Evolutionary conservation across 2,329 filamentous ascomycete genomes (phyloP).

Genomic region (Dothidotthia symphoricarpi): DNA sequence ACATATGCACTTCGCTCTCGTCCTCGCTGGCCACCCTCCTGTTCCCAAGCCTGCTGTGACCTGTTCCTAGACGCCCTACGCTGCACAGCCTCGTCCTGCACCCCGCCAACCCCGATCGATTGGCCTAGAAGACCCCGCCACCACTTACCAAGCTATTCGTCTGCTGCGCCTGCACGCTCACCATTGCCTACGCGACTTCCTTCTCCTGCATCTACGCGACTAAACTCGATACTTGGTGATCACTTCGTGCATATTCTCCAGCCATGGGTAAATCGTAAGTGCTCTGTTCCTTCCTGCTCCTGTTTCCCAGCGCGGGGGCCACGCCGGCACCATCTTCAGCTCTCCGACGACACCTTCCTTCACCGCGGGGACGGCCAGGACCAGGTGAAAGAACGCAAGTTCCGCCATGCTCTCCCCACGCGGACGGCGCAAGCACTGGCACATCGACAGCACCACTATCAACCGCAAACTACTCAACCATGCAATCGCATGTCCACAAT

Average conservation of each 20-base stretch:
- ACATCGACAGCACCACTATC: slow-evolving; percentile 2
- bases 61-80: not conserved
- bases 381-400: slow-evolving; percentile 3
- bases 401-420: slow-evolving; percentile 9
- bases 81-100: slow-evolving; percentile 13
- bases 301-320: slow-evolving; percentile 12
- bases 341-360: slow-evolving; percentile 17
- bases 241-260: slow-evolving; percentile 3
- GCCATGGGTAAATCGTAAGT: slow-evolving; percentile 47
- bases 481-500: slow-evolving; percentile 8
- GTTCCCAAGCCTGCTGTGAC: not conserved
- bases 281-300: slow-evolving; percentile 18
- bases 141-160: slow-evolving; percentile 9
- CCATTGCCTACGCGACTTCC: slow-evolving; percentile 15
- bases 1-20: not conserved
- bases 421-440: slow-evolving; percentile 1
- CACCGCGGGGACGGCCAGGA: slow-evolving; percentile 10
- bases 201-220: slow-evolving; percentile 5
- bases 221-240: not conserved
- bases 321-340: slow-evolving; percentile 12
- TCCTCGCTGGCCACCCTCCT: not conserved
- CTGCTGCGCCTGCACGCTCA: slow-evolving; percentile 15
- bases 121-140: slow-evolving; percentile 19
- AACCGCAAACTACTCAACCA: slow-evolving; percentile 10
- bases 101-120: slow-evolving; percentile 18